These are phyloP conservation scores for Scutellaria barbata DNA, from an alignment of 257 asterid species.

Conservation along the genomic window DNA sequence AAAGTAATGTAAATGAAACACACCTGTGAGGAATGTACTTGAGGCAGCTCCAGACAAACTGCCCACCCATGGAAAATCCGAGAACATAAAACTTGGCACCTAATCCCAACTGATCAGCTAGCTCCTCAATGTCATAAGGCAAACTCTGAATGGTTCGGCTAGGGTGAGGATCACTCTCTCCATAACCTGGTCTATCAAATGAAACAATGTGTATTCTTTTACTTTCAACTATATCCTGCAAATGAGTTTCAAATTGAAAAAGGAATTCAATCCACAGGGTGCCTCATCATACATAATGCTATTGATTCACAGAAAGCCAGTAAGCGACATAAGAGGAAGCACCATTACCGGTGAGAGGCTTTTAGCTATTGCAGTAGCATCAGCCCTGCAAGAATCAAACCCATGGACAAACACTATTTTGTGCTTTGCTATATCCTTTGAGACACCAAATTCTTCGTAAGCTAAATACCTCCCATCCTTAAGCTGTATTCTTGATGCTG, in stretches of 20 bases:
- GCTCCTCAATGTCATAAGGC: slow-evolving; percentile 76
- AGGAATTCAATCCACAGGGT: slow-evolving; percentile 10
- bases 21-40: slow-evolving; percentile 95
- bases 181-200: slow-evolving; percentile 94
- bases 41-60: slow-evolving; percentile 79
- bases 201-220: slow-evolving; percentile 72
- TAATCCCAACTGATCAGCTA: slow-evolving; percentile 83
- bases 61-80: slow-evolving; percentile 95
- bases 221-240: slow-evolving; percentile 67
- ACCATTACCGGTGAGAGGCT: slow-evolving; percentile 58
- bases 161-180: slow-evolving; percentile 91
- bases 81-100: slow-evolving; percentile 71
- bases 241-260: slow-evolving; percentile 8
- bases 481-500: slow-evolving; percentile 77
- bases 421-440: slow-evolving; percentile 65
- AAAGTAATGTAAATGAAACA: neutral
- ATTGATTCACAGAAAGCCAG: slow-evolving; percentile 22
- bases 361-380: slow-evolving; percentile 42
- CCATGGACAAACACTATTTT: slow-evolving; percentile 76
- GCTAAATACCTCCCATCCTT: slow-evolving; percentile 87
- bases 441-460: slow-evolving; percentile 72
- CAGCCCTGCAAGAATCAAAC: slow-evolving; percentile 58
- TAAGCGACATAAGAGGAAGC: slow-evolving; percentile 20
- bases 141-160: slow-evolving; percentile 60
- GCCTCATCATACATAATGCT: neutral